These are phyloP conservation scores for Suhomyces xylopsoci DNA, from an alignment of 805 yeast species.

Conservation along the genomic window DNA sequence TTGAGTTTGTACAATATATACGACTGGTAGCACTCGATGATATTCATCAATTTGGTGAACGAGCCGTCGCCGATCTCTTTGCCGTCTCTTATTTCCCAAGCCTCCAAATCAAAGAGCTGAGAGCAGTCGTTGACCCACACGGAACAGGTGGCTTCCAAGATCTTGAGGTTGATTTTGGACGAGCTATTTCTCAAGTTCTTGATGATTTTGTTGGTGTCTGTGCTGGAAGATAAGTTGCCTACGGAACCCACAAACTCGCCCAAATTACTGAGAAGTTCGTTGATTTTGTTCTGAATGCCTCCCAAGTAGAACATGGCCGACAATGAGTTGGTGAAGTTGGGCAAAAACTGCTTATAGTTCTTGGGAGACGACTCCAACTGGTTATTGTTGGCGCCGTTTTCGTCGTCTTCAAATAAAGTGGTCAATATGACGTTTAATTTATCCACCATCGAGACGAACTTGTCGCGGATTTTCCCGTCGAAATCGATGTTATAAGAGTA, in stretches of 20 bases:
- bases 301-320: slow-evolving; percentile 37
- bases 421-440: slow-evolving; percentile 25
- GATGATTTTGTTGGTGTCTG: slow-evolving; percentile 36
- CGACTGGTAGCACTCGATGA: slow-evolving; percentile 35
- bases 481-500: slow-evolving; percentile 26
- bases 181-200: slow-evolving; percentile 34
- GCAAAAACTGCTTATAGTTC: slow-evolving; percentile 35
- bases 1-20: slow-evolving; percentile 32
- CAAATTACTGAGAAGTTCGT: slow-evolving; percentile 26
- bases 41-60: slow-evolving; percentile 33
- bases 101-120: slow-evolving; percentile 43
- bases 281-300: slow-evolving; percentile 24
- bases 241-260: slow-evolving; percentile 31
- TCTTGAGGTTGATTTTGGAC: slow-evolving; percentile 32
- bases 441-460: slow-evolving; percentile 24
- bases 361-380: slow-evolving; percentile 37
- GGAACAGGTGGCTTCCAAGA: slow-evolving; percentile 40
- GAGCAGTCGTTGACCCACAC: slow-evolving; percentile 46
- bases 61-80: slow-evolving; percentile 10
- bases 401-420: slow-evolving; percentile 26
- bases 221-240: slow-evolving; percentile 30
- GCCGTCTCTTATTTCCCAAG: slow-evolving; percentile 25
- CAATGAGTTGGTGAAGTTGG: slow-evolving; percentile 39
- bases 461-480: slow-evolving; percentile 25
- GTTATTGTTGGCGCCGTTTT: slow-evolving; percentile 21